Base-by-base conservation (phyloP, 116 monocot genomes). In the Zostera marina region DNA sequence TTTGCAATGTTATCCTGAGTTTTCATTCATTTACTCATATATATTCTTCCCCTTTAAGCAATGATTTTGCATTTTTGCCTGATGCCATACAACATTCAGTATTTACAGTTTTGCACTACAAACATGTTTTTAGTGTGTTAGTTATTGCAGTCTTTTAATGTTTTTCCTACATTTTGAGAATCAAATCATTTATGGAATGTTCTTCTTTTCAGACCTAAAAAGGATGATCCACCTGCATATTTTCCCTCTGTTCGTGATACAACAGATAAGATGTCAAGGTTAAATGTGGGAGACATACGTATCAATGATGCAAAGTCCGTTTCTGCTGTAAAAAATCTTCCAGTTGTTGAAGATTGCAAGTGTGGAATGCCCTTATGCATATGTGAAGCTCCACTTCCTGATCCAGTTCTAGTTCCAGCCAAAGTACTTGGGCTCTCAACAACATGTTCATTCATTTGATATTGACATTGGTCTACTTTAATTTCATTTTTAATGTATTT, bases 351-450 rank as follows among this genome's bases (percentile, higher is more conserved):
- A 22, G 85, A 85, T 16, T 96, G 96, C 74, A 82, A 83, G 19
- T 96, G 96, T 68, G 89, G 89, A 63, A 98, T 89, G 96, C 96
- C 96, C 60, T 78, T 98, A 61, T 98, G 89, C 68, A 89, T 98
- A 78, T 98, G 96, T 68, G 68, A 68, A 73, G 68, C 74, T 60
- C 74, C 80, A 62, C 61, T 41, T 1, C 80, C 76, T 47, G 86
- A 79, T 61, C 74, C 82, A 57, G 61, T 48, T 41, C 70, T 79
- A n/a, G n/a, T 45, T 26, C 67, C 70, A 72, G 96, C 89, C 1
- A 5, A 42, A 11, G 40, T 47, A 8, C 9, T 49, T 62, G 19
- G 21, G 47, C 39, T 48, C 43, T 42, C 9, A 4, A 3, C 10
- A 42, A 9, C 41, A 41, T 40, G n/a, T n/a, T 8, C 5, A 55